Conservation (phyloP, 305 asterid genomes). For the Rubia tinctorum region DNA sequence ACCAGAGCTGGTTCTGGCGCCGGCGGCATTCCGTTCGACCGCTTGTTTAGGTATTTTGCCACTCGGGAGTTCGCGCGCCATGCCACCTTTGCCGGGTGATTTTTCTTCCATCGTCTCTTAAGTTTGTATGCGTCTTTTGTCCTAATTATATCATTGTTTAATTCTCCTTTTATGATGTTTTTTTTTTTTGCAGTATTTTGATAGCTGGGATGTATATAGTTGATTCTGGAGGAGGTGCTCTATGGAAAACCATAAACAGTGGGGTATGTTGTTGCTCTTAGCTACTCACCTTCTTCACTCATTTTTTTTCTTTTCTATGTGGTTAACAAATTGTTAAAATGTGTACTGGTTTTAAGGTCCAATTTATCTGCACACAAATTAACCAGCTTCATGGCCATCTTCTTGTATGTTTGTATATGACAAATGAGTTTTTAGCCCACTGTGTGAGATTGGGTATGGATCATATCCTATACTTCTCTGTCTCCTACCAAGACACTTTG, state of each 20-base stretch:
- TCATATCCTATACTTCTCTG: neutral
- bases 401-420: neutral
- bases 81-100: constrained; percentile 67
- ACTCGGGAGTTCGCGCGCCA: constrained; percentile 61
- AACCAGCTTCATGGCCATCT: neutral
- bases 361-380: neutral
- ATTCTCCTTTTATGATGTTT: neutral
- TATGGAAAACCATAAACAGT: constrained; percentile 66
- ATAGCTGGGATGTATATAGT: constrained; percentile 54
- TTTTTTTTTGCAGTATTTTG: constrained; percentile 45
- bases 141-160: neutral
- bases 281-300: neutral
- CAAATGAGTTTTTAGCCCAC: neutral
- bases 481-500: no score
- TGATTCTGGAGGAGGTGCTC: constrained; percentile 58
- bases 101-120: neutral
- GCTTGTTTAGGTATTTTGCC: constrained; percentile 54
- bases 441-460: neutral
- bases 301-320: neutral
- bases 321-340: neutral
- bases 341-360: neutral
- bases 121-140: neutral
- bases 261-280: constrained; percentile 47
- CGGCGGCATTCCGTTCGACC: constrained; percentile 45
- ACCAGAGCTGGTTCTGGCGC: constrained; percentile 22